Evolutionary conservation across 1,284 basidiomycete genomes (phyloP), one percentile per base, ranked within the genome.

Genomic region (Fomes fomentarius): DNA sequence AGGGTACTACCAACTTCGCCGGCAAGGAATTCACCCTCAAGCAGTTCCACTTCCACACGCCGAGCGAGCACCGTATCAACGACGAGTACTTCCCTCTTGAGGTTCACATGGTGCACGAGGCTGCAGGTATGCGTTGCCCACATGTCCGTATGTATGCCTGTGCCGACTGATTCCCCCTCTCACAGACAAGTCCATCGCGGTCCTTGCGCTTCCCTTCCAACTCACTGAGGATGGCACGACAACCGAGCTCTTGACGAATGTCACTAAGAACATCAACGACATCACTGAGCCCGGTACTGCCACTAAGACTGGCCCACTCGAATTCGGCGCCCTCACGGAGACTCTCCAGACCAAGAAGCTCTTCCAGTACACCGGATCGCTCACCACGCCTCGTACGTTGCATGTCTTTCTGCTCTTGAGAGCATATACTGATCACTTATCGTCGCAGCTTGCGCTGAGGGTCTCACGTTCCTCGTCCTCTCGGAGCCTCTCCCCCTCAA

Each of bases 31-130:
- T 33, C 30, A 34, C 43, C 3, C 43, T 45, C 21, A 45, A 45
- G 43, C 43, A 45, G 43, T 45, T 45, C 33, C 43, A 45, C 43
- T 34, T 34, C 43, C 43, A 45, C 43, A 45, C 43, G 7, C 43
- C 43, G 30, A 45, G 43, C 19, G 43, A 45, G 43, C 43, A 45
- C 30, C 43, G 43, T 19, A 45, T 45, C 43, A 33, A 45, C 30
- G 43, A 45, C 19, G 43, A 45, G 43, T 45, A 45, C 31, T 45
- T 33, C 21, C 43, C 43, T 7, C 43, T 45, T 31, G 43, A 45
- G 33, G 19, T 45, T 12, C 43, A 45, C 11, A 45, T 45, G 43
- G 43, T 45, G 19, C 43, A 45, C 43, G 43, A 45, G 31, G 19
- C 43, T 14, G 43, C 28, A 5, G 43, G 43, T 45, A 15, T 2